Conservation (phyloP, 108 stramenopile genomes). For the Nitzschia putrida region DNA sequence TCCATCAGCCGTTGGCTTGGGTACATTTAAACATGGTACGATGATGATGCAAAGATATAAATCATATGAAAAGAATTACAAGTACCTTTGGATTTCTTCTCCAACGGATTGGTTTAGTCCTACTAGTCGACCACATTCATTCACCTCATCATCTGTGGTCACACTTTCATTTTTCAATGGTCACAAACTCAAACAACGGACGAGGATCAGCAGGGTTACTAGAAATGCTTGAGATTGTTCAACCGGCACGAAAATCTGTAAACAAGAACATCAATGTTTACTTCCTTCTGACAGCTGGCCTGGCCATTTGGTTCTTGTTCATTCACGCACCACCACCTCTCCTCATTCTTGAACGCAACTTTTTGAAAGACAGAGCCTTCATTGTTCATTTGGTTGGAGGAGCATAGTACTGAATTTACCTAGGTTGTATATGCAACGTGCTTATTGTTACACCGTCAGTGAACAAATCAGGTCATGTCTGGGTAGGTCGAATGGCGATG, state of each 20-base stretch:
- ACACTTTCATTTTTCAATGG: too few relatives aligned
- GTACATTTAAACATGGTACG: too few relatives aligned
- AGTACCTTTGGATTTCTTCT: too few relatives aligned
- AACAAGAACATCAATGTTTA: conserved; percentile 4
- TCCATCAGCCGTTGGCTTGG: too few relatives aligned
- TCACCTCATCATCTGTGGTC: too few relatives aligned
- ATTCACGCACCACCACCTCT: conserved; percentile 32
- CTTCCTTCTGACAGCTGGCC: conserved; percentile 10
- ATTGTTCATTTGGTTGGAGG: conserved; percentile 29
- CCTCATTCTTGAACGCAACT: conserved; percentile 10
- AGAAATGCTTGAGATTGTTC: background rate
- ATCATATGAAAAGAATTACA: too few relatives aligned
- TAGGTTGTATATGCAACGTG: conserved; percentile 34
- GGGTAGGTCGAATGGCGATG: conserved; percentile 33
- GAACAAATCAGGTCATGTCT: conserved; percentile 10
- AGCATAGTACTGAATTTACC: conserved; percentile 30
- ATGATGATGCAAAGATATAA: too few relatives aligned
- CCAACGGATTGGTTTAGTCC: too few relatives aligned
- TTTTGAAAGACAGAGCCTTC: conserved; percentile 2
- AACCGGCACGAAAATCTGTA: background rate
- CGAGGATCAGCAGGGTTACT: too few relatives aligned
- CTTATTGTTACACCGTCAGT: conserved; percentile 35
- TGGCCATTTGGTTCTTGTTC: conserved; percentile 41
- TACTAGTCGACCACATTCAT: too few relatives aligned
- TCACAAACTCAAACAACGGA: too few relatives aligned